Evolutionary conservation across 257 asterid species (phyloP).

Genomic region (Nicotiana attenuata): DNA sequence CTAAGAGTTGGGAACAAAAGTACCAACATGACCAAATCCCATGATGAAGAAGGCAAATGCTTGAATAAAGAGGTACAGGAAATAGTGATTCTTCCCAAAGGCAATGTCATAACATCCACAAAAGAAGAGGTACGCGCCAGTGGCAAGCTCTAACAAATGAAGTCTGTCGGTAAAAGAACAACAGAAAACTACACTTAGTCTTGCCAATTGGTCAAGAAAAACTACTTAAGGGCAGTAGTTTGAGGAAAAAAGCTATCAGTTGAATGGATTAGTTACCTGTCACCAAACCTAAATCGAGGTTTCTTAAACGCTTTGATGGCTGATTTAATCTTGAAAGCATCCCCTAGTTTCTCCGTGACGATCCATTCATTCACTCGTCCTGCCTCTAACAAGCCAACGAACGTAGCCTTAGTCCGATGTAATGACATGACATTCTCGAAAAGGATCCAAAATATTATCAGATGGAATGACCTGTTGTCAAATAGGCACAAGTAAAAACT

Average conservation of each 20-base stretch:
- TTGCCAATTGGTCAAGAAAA: too few relatives aligned
- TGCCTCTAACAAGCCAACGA: constrained; percentile 54
- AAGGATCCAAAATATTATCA: constrained; percentile 67
- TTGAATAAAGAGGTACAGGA: constrained; percentile 57
- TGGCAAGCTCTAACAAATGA: constrained; percentile 56
- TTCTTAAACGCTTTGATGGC: constrained; percentile 17
- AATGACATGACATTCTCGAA: constrained; percentile 77
- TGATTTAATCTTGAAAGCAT: constrained; percentile 39
- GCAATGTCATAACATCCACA: constrained; percentile 69
- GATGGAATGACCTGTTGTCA: constrained; percentile 47
- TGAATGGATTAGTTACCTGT: constrained; percentile 26
- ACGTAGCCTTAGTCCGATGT: constrained; percentile 59
- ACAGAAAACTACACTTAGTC: too few relatives aligned
- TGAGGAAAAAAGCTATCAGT: not conserved
- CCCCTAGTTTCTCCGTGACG: constrained; percentile 76
- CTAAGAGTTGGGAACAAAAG: constrained; percentile 49
- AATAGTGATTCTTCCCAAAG: constrained; percentile 53
- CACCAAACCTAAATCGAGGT: constrained; percentile 33
- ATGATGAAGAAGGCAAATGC: constrained; percentile 60
- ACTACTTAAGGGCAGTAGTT: too few relatives aligned
- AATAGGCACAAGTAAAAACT: not conserved
- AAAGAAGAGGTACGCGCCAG: constrained; percentile 58
- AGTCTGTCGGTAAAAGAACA: constrained; percentile 29
- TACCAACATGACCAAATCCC: constrained; percentile 80
- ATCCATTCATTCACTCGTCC: constrained; percentile 72